phyloP scores from a whole-genome alignment of 2,329 filamentous ascomycete genomes.

The Aspergillus caelatus region DNA sequence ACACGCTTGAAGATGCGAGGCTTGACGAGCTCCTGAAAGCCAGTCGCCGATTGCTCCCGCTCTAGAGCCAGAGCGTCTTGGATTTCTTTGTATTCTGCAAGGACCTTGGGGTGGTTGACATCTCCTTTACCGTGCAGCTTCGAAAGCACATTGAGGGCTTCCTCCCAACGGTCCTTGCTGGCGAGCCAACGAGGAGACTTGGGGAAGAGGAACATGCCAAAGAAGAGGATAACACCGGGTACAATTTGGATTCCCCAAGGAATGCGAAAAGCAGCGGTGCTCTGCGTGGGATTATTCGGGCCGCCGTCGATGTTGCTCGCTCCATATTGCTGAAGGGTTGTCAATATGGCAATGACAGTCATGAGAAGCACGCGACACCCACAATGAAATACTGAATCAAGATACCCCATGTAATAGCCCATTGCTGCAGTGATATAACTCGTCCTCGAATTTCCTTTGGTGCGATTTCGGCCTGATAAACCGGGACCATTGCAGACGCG shows the following conservation, averaged over 20 bases:
- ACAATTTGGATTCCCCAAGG: slow-evolving; percentile 67
- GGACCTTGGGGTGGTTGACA: slow-evolving; percentile 64
- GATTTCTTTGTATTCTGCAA: slow-evolving; percentile 70
- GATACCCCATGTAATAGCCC: slow-evolving; percentile 72
- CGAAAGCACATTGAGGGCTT: slow-evolving; percentile 50
- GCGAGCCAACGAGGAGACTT: slow-evolving; percentile 66
- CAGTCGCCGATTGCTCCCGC: slow-evolving; percentile 67
- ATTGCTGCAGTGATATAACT: slow-evolving; percentile 71
- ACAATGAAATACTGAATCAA: slow-evolving; percentile 66
- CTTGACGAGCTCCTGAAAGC: slow-evolving; percentile 70
- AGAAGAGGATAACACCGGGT: slow-evolving; percentile 59
- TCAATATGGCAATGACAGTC: not conserved
- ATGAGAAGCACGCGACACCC: slow-evolving; percentile 31
- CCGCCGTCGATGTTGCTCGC: slow-evolving; percentile 58
- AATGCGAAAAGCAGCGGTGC: slow-evolving; percentile 61
- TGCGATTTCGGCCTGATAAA: slow-evolving; percentile 71
- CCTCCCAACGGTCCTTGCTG: slow-evolving; percentile 62
- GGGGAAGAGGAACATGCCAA: slow-evolving; percentile 55
- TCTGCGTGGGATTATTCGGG: slow-evolving; percentile 46
- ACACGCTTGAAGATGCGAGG: slow-evolving; percentile 73
- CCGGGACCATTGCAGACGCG: slow-evolving; percentile 68
- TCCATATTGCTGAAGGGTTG: slow-evolving; percentile 20
- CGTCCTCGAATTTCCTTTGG: slow-evolving; percentile 57
- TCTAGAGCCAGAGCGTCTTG: slow-evolving; percentile 72
- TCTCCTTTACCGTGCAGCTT: slow-evolving; percentile 67